These are phyloP conservation scores for Nannochloropsis gaditana DNA, from an alignment of 108 stramenopile species.

Conservation along the genomic window DNA sequence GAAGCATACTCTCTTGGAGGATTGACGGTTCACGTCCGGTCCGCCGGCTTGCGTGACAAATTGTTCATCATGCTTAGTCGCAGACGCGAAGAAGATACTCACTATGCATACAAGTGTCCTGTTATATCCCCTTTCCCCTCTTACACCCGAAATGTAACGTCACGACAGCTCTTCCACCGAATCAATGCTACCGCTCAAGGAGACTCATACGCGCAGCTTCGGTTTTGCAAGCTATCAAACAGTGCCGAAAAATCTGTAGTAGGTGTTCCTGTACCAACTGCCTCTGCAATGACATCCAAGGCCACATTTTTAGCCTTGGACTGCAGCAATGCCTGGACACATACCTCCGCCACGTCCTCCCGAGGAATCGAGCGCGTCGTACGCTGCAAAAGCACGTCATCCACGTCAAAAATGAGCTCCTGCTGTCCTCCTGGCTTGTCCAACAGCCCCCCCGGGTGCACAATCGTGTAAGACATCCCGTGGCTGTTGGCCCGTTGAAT, in stretches of 20 bases:
- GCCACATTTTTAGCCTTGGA: not conserved
- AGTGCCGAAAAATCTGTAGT: not conserved
- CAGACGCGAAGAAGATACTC: too few species aligned
- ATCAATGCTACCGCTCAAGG: not conserved
- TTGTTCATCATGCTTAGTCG: too few species aligned
- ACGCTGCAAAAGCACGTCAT: conserved; percentile 62
- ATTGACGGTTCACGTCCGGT: too few species aligned
- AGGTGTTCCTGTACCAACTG: not conserved
- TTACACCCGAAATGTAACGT: too few species aligned
- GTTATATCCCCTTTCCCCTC: too few species aligned
- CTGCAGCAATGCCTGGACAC: conserved; percentile 57
- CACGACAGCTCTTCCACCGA: too few species aligned
- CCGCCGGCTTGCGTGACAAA: too few species aligned
- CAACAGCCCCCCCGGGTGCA: conserved; percentile 75
- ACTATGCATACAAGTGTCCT: too few species aligned
- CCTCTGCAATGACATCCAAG: not conserved
- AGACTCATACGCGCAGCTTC: not conserved
- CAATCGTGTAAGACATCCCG: conserved; percentile 70
- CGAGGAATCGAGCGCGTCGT: conserved; percentile 66
- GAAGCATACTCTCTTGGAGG: too few species aligned
- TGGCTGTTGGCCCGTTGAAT: not conserved
- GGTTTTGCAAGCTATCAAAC: not conserved
- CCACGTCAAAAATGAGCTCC: conserved; percentile 64
- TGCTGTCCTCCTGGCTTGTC: conserved; percentile 69
- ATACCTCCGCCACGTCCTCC: conserved; percentile 72